Base-by-base conservation (phyloP, 2,329 filamentous ascomycete genomes). In the Aspergillus costaricaensis region DNA sequence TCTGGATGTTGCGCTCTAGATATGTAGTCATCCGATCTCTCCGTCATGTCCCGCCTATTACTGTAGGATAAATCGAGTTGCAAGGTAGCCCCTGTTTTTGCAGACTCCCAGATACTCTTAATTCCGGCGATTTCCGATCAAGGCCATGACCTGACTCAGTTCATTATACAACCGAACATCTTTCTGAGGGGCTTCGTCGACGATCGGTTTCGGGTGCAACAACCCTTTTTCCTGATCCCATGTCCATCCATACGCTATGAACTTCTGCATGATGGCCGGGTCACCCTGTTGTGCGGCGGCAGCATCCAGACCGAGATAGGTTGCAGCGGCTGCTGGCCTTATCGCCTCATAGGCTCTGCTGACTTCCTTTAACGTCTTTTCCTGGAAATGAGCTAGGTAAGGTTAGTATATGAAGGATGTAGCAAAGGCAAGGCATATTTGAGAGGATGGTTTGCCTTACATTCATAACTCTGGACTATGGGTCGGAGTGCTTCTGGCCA, bases 331-430 rank as follows among this genome's bases (percentile, higher is more conserved):
- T 9, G 70, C 67, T 30, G 75, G 72, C 56, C 76, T 67, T 58
- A 79, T 77, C 5, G 76, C 72, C 62, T 75, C 74, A 64, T 77
- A 79, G n/a, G 73, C 72, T 55, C 64, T 68, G 65, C 75, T 77
- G 59, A 78, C 65, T 57, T 75, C 72, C 43, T 70, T 70, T 60
- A 78, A 67, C 9, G 76, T 74, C 44, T 74, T 76, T 57, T 77
- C 69, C 63, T 76, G 72, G 59, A 76, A 78, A 58, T 76, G 72
- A 39, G 60, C 76, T 79, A 54, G 3, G 47, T 4, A 3, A 7
- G 12, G 41, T 62, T 43, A 67, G 58, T 19, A 47, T 15, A 10
- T 2, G 21, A 8, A 43, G 1, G 30, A 6, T 15, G 5, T 6
- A 9, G 25, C 30, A 12, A 21, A 39, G 19, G 3, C 25, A 27